Conservation (phyloP, 345 rosid genomes). For the Brassica cretica region DNA sequence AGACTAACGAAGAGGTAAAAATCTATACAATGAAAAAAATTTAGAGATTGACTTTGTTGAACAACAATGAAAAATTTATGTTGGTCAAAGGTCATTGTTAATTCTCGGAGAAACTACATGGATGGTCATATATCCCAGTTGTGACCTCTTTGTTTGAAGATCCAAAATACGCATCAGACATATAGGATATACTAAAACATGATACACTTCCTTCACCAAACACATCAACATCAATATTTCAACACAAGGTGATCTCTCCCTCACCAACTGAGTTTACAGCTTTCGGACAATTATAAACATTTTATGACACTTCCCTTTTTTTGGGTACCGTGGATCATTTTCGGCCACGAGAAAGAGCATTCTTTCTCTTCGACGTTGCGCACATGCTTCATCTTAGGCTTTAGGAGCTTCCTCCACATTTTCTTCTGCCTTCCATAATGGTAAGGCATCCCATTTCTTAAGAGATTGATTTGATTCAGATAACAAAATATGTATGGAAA, state of each 20-base stretch:
- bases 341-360: slow-evolving; percentile 94
- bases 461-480: neutral
- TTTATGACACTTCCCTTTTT: neutral
- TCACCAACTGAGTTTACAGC: too few relatives aligned
- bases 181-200: too few relatives aligned
- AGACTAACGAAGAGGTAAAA: slow-evolving; percentile 71
- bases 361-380: slow-evolving; percentile 89
- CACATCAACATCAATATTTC: slow-evolving; percentile 33
- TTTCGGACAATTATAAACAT: neutral
- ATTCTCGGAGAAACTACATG: slow-evolving; percentile 47
- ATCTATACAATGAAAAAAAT: neutral
- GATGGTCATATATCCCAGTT: slow-evolving; percentile 95
- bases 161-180: too few relatives aligned
- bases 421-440: slow-evolving; percentile 87
- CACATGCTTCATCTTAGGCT: slow-evolving; percentile 78
- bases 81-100: neutral
- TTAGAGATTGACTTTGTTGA: neutral
- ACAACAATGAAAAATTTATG: neutral
- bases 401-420: slow-evolving; percentile 68
- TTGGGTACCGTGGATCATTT: slow-evolving; percentile 55
- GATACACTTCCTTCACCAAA: too few relatives aligned
- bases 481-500: neutral
- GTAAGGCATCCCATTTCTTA: slow-evolving; percentile 41
- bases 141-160: too few relatives aligned
- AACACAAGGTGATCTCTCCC: slow-evolving; percentile 60